Conservation (phyloP, 352 stramenopile species). For the Globisporangium takayamanum region DNA sequence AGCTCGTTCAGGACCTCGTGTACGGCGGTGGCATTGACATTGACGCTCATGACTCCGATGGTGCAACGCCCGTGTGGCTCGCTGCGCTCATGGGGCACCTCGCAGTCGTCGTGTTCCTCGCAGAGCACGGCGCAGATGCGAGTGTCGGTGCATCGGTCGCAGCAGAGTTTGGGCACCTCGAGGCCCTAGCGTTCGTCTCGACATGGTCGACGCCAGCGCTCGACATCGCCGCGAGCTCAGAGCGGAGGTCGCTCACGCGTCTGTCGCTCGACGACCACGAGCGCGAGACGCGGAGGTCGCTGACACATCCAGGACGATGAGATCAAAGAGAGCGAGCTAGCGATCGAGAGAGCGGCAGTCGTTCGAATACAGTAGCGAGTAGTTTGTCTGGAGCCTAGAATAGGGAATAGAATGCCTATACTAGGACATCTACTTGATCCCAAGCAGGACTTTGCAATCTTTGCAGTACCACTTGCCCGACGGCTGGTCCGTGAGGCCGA, state of each 20-base stretch:
- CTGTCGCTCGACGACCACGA: slow-evolving; percentile 15
- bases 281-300: not conserved
- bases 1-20: slow-evolving; percentile 19
- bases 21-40: slow-evolving; percentile 13
- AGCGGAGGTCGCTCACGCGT: slow-evolving; percentile 10
- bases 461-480: slow-evolving; percentile 80
- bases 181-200: slow-evolving; percentile 30
- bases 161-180: slow-evolving; percentile 27
- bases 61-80: slow-evolving; percentile 29
- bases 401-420: not conserved
- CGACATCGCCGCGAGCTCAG: not conserved
- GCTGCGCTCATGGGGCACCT: slow-evolving; percentile 29
- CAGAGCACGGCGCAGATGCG: slow-evolving; percentile 22
- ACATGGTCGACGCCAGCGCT: slow-evolving; percentile 12
- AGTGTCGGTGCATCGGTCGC: slow-evolving; percentile 21
- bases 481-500: slow-evolving; percentile 80
- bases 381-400: not conserved
- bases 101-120: slow-evolving; percentile 27
- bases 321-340: no score
- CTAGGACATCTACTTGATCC: slow-evolving; percentile 41
- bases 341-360: not conserved
- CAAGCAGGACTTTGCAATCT: slow-evolving; percentile 65
- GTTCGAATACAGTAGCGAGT: not conserved
- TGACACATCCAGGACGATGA: no score
- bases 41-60: slow-evolving; percentile 25